Conservation (phyloP, 495 filamentous ascomycete species). For the Cercophora scortea region DNA sequence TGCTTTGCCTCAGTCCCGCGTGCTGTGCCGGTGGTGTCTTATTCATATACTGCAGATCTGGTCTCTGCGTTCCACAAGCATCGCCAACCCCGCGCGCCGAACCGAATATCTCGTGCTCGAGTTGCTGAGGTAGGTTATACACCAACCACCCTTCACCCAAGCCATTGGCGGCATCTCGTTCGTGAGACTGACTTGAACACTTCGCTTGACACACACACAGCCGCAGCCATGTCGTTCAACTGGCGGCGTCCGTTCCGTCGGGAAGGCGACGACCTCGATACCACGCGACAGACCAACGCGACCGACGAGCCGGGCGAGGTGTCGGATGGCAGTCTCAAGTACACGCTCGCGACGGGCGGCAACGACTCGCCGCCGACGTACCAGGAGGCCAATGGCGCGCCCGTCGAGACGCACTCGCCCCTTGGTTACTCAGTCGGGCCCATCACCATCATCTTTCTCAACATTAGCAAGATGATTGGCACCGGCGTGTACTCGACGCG, state of each 20-base stretch:
- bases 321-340: slow-evolving; percentile 40
- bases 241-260: slow-evolving; percentile 15
- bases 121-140: neutral
- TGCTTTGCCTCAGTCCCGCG: no score
- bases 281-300: no score
- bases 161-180: neutral
- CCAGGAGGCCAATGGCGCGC: slow-evolving; percentile 56
- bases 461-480: slow-evolving; percentile 59
- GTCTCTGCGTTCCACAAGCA: no score
- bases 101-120: neutral
- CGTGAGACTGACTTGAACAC: no score
- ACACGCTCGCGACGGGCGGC: slow-evolving; percentile 43
- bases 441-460: slow-evolving; percentile 51
- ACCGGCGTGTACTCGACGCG: slow-evolving; percentile 60
- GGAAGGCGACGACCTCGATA: neutral
- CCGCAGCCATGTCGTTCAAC: slow-evolving; percentile 15
- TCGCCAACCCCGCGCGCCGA: no score
- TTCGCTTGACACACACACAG: neutral
- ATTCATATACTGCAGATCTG: no score
- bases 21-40: no score
- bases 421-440: slow-evolving; percentile 52
- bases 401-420: slow-evolving; percentile 50
- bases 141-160: neutral
- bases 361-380: slow-evolving; percentile 50
- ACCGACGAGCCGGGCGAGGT: slow-evolving; percentile 8